Percentiles rank a stretch among this genome's conserved stretches.
Conservation (phyloP, 2,329 filamentous ascomycete species). For the Penicillium sp. region DNA sequence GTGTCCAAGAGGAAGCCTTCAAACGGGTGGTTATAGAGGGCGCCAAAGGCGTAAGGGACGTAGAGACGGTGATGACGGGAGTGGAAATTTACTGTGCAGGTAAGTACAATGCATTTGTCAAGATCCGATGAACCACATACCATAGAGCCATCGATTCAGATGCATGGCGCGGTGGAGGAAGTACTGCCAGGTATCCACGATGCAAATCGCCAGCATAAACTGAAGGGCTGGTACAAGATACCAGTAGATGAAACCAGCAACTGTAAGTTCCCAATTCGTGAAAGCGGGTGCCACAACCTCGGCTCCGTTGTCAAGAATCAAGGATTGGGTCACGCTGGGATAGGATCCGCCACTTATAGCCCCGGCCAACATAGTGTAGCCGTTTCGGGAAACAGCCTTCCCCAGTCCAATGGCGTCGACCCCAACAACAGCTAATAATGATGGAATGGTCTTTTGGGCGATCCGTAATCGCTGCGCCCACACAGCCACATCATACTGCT, state of each 20-base stretch:
- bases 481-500: slow-evolving; percentile 80
- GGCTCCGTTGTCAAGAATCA: slow-evolving; percentile 52
- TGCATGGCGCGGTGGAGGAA: slow-evolving; percentile 97
- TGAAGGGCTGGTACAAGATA: slow-evolving; percentile 71
- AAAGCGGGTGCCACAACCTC: slow-evolving; percentile 63
- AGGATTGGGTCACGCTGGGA: slow-evolving; percentile 61
- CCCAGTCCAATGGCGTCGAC: slow-evolving; percentile 72
- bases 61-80: slow-evolving; percentile 95
- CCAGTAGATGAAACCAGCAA: slow-evolving; percentile 77
- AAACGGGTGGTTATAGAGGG: slow-evolving; percentile 92
- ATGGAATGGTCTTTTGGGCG: slow-evolving; percentile 72
- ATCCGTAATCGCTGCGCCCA: slow-evolving; percentile 82
- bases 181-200: slow-evolving; percentile 97
- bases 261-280: slow-evolving; percentile 72
- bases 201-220: slow-evolving; percentile 66
- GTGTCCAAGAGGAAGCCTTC: slow-evolving; percentile 95
- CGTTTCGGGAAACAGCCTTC: slow-evolving; percentile 63
- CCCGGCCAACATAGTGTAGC: slow-evolving; percentile 70
- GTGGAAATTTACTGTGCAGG: slow-evolving; percentile 71
- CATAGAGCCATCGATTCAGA: slow-evolving; percentile 94
- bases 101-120: slow-evolving; percentile 11
- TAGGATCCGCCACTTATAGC: slow-evolving; percentile 77
- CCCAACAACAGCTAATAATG: slow-evolving; percentile 66
- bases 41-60: slow-evolving; percentile 94
- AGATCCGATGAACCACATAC: slow-evolving; percentile 52